Conservation (phyloP, 495 filamentous ascomycete genomes). For the Tuber aestivum region DNA sequence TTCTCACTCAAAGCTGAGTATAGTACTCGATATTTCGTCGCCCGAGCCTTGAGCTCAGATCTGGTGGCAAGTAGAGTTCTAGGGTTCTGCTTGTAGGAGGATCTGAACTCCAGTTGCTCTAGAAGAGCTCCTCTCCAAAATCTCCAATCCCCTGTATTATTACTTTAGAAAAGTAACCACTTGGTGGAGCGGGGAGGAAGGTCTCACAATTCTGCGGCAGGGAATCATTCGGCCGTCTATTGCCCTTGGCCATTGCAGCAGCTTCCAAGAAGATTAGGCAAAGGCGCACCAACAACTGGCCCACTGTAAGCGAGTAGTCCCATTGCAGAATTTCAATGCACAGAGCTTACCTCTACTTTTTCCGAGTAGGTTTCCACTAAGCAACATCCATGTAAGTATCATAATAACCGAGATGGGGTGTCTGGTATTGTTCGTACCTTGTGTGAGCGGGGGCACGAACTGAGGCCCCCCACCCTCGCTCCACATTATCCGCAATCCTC, state of each 20-base stretch:
- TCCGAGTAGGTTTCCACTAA: background rate
- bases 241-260: background rate
- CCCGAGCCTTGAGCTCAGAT: background rate
- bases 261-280: background rate
- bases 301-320: background rate
- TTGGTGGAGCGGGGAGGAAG: background rate
- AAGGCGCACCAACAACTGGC: background rate
- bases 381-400: background rate
- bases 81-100: slow-evolving; percentile 18
- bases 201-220: background rate
- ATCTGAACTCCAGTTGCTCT: slow-evolving; percentile 16
- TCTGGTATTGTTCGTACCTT: background rate
- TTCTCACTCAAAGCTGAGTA: background rate
- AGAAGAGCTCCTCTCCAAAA: slow-evolving; percentile 17
- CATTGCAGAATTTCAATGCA: background rate
- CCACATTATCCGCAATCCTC: no score
- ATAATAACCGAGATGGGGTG: background rate
- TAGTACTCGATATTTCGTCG: background rate
- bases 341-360: background rate
- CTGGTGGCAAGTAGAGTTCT: background rate
- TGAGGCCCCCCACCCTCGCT: no score
- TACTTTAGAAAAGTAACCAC: background rate
- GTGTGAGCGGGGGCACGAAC: no score
- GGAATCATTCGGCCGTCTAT: background rate
- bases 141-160: background rate